Conservation (phyloP, 768 basidiomycete species). For the Pulveroboletus sp. region DNA sequence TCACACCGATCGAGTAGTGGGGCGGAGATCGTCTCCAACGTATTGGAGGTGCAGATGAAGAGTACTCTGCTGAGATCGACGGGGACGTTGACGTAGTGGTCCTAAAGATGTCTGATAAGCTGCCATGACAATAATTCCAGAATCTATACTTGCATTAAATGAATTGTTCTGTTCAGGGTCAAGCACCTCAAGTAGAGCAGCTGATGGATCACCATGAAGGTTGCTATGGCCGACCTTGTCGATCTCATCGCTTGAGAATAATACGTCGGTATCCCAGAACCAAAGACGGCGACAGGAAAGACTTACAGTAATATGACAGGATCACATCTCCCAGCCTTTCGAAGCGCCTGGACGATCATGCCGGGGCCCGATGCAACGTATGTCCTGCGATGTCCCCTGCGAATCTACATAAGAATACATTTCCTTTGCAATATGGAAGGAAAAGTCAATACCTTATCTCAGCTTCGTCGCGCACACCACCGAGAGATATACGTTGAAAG, state of each 20-base stretch:
- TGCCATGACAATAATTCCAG: neutral
- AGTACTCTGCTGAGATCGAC: constrained; percentile 85
- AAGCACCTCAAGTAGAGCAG: constrained; percentile 87
- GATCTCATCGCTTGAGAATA: constrained; percentile 64
- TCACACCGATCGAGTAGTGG: constrained; percentile 91
- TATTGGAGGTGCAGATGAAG: constrained; percentile 92
- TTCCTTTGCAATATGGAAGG: constrained; percentile 5
- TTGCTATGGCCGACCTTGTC: constrained; percentile 88
- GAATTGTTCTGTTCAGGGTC: constrained; percentile 92
- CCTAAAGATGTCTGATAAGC: constrained; percentile 40
- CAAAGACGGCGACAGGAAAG: neutral
- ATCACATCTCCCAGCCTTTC: constrained; percentile 79
- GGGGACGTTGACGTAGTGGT: constrained; percentile 90
- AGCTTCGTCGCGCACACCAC: constrained; percentile 92
- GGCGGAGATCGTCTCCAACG: constrained; percentile 83
- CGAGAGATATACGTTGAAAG: constrained; percentile 89
- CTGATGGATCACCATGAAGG: constrained; percentile 90
- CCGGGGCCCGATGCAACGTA: constrained; percentile 91
- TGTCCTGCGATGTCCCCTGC: constrained; percentile 67
- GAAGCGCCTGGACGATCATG: constrained; percentile 79
- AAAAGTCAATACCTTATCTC: constrained; percentile 49
- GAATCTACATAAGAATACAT: constrained; percentile 1
- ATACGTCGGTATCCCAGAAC: neutral
- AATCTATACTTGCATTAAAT: constrained; percentile 55
- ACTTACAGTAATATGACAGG: constrained; percentile 70